Percentiles rank a stretch among this genome's conserved stretches.
Conservation (phyloP, 2,329 filamentous ascomycete genomes). For the Neonectria sp. region DNA sequence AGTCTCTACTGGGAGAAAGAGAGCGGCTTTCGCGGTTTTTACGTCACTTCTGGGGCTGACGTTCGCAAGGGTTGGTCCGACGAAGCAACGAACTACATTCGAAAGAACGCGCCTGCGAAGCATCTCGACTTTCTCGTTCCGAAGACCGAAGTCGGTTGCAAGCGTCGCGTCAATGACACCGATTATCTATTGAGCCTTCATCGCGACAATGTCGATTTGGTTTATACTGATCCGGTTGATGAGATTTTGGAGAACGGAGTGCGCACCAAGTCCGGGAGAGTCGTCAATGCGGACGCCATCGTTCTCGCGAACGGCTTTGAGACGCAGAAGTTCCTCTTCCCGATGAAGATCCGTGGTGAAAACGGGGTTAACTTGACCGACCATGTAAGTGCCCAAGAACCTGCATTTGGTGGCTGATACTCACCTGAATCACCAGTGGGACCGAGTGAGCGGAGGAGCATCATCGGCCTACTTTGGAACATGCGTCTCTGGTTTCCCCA, state of each 20-base stretch:
- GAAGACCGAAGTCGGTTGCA: conserved; percentile 53
- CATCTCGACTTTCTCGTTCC: conserved; percentile 52
- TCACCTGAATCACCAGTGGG: conserved; percentile 48
- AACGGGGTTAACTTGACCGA: conserved; percentile 56
- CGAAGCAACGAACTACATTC: conserved; percentile 47
- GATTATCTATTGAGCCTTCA: conserved; percentile 52
- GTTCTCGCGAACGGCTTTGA: conserved; percentile 65
- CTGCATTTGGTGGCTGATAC: fast-evolving
- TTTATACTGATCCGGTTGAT: conserved; percentile 39
- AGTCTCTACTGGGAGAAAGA: conserved; percentile 42
- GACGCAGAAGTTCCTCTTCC: conserved; percentile 62
- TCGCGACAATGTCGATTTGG: conserved; percentile 49
- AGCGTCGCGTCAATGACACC: conserved; percentile 53
- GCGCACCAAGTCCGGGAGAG: conserved; percentile 35
- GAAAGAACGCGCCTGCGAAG: conserved; percentile 41
- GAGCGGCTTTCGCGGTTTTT: conserved; percentile 43
- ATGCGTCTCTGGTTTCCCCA: conserved; percentile 62
- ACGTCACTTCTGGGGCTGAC: conserved; percentile 25
- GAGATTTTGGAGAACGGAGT: conserved; percentile 34
- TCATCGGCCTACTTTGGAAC: conserved; percentile 64
- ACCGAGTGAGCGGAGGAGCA: conserved; percentile 41
- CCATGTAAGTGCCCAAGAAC: conserved; percentile 54
- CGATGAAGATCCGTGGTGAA: conserved; percentile 62
- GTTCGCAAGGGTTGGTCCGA: conserved; percentile 36
- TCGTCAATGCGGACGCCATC: conserved; percentile 52